These are phyloP conservation scores for Pseudogymnoascus sp. DNA, from an alignment of 2,329 filamentous ascomycete genomes.

Conservation along the genomic window DNA sequence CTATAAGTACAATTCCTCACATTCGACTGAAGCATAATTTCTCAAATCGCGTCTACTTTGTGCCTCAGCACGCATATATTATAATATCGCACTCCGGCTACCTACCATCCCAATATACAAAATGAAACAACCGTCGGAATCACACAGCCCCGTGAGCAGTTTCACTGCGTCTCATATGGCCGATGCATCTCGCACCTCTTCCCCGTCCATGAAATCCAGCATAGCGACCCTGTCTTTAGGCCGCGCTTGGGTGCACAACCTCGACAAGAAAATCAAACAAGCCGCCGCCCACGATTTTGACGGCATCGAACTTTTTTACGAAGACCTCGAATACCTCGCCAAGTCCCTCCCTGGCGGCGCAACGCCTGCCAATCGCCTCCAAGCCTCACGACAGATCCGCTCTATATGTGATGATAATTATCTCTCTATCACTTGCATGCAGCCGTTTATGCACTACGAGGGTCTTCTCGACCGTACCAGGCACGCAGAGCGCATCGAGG, in stretches of 20 bases:
- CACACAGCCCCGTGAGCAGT: slow-evolving; percentile 3
- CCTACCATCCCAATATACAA: neutral
- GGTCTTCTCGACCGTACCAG: slow-evolving; percentile 60
- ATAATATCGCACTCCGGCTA: neutral
- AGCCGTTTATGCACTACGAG: slow-evolving; percentile 41
- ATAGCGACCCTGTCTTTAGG: slow-evolving; percentile 39
- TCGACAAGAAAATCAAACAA: slow-evolving; percentile 61
- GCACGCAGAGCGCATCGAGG: slow-evolving; percentile 20
- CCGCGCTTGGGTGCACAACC: slow-evolving; percentile 60
- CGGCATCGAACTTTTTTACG: slow-evolving; percentile 71
- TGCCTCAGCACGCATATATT: neutral
- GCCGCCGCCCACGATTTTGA: slow-evolving; percentile 57
- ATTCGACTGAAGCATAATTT: neutral
- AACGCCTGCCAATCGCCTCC: slow-evolving; percentile 39
- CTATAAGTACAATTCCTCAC: neutral
- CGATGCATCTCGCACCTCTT: neutral
- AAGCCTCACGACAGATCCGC: slow-evolving; percentile 51
- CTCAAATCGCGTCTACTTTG: neutral
- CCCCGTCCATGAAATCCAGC: slow-evolving; percentile 5
- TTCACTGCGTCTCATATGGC: neutral
- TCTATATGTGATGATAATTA: slow-evolving; percentile 48
- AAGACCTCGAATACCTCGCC: slow-evolving; percentile 62
- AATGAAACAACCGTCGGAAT: neutral
- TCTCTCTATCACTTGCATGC: slow-evolving; percentile 45
- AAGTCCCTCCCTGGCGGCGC: slow-evolving; percentile 18